Conservation (phyloP, 2,329 filamentous ascomycete genomes). For the Nemania sp. region DNA sequence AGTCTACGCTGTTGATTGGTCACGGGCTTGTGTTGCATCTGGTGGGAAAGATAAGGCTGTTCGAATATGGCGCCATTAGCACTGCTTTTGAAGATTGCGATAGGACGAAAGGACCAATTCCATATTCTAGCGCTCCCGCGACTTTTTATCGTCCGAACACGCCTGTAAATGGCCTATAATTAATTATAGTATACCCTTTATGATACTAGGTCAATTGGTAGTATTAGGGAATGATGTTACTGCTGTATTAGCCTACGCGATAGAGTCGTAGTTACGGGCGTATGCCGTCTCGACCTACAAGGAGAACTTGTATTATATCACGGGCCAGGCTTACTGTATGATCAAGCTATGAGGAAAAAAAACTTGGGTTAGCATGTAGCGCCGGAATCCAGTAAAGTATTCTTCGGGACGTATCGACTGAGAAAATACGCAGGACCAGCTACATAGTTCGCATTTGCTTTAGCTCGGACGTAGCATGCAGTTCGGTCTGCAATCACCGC, state of each 20-base stretch:
- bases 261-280: too few species aligned
- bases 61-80: conserved; percentile 72
- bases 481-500: background rate
- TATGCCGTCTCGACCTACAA: too few species aligned
- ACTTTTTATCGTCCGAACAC: background rate
- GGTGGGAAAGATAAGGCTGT: conserved; percentile 92
- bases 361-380: too few species aligned
- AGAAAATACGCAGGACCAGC: too few species aligned
- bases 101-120: background rate
- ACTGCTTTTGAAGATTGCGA: conserved; percentile 7
- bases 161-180: background rate
- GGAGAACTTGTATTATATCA: too few species aligned
- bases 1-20: conserved; percentile 80
- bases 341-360: too few species aligned
- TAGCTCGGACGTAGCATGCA: background rate
- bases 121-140: background rate
- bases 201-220: conserved; percentile 1
- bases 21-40: conserved; percentile 85
- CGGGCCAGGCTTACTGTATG: too few species aligned
- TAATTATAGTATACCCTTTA: conserved; percentile 17
- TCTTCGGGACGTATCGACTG: too few species aligned
- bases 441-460: background rate
- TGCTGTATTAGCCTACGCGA: too few species aligned
- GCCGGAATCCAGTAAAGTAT: too few species aligned
- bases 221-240: background rate